Evolutionary conservation across 805 yeast genomes (phyloP), one percentile per base, ranked within the genome.

Genomic region (Metschnikowia gelsemii): DNA sequence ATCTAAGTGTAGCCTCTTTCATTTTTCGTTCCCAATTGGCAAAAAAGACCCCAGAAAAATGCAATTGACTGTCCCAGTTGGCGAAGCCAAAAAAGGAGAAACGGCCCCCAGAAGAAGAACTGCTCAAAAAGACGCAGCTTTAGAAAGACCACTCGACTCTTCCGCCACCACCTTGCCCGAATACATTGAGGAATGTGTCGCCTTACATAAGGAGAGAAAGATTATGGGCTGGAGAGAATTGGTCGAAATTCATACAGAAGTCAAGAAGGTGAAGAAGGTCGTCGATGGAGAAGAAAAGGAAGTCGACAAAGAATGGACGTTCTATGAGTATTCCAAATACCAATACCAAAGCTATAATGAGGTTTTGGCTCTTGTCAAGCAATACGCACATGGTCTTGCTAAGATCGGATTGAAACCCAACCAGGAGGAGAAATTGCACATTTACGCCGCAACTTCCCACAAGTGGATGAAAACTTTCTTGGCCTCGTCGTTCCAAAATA

Each of bases 381-480:
- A 68, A 45, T 72, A 78, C 47, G 93, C 95, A 49, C 76, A 81
- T 44, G 99, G 97, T 47, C 73, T 93, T 43, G 72, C 78, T 38
- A 72, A 79, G 52, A 60, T 84, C 30, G 99, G 98, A 9, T 52
- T 93, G 46, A 56, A 66, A 49, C 88, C 95, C 14, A 61, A 63
- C 20, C 75, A 76, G 50, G 66, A 65, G 23, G 82, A 82, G 51
- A 79, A 77, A 52, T 61, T 91, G 54, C 96, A 89, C 63, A 76
- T 91, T 40, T 93, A 82, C 66, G 96, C 96, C 19, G 64, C 86
- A 16, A 93, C 99, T 11, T 85, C 95, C 12, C 83, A 79, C 42
- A 80, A 79, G 58, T 91, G 98, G 98, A 78, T 91, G 87, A 85
- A 87, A 67, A 77, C 87, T 23, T 91, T 80, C 50, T 63, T 87